Evolutionary conservation across 176 grass and related monocot genomes (phyloP).

Genomic region (Panicum miliaceum): DNA sequence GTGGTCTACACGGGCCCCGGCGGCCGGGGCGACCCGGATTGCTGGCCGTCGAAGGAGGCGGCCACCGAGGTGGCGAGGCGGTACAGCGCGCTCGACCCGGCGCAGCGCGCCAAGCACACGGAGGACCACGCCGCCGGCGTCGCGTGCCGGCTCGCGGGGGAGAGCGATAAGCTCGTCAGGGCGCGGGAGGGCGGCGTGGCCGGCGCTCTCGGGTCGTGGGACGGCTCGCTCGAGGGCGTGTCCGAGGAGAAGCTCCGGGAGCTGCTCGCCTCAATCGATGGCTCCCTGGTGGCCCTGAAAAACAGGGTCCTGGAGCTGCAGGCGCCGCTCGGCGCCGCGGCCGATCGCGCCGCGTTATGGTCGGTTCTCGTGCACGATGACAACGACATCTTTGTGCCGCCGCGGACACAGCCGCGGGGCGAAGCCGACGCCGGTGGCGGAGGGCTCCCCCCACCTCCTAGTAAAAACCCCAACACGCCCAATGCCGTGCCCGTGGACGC

Average conservation of each 20-base stretch:
- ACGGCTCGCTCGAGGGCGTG: slow-evolving; percentile 19
- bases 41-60: slow-evolving; percentile 27
- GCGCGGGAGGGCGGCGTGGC: not conserved
- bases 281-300: not conserved
- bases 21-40: not conserved
- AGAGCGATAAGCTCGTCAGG: slow-evolving; percentile 19
- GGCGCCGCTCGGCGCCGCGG: slow-evolving; percentile 1
- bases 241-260: not conserved
- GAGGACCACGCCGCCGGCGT: not conserved
- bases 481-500: slow-evolving; percentile 13
- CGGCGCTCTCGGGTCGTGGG: not conserved
- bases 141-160: not conserved
- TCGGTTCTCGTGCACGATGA: not conserved
- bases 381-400: not conserved
- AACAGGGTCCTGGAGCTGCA: slow-evolving; percentile 16
- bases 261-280: slow-evolving; percentile 35
- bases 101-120: not conserved
- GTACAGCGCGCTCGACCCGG: slow-evolving; percentile 6
- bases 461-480: not conserved
- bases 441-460: not conserved
- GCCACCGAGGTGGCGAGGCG: not conserved
- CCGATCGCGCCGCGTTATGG: not conserved
- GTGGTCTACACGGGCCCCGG: slow-evolving; percentile 29
- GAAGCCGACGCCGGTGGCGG: not conserved
- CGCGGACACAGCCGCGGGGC: too few species aligned